These are phyloP conservation scores for Skeletonema marinoi DNA, from an alignment of 108 stramenopile species.

Conservation along the genomic window DNA sequence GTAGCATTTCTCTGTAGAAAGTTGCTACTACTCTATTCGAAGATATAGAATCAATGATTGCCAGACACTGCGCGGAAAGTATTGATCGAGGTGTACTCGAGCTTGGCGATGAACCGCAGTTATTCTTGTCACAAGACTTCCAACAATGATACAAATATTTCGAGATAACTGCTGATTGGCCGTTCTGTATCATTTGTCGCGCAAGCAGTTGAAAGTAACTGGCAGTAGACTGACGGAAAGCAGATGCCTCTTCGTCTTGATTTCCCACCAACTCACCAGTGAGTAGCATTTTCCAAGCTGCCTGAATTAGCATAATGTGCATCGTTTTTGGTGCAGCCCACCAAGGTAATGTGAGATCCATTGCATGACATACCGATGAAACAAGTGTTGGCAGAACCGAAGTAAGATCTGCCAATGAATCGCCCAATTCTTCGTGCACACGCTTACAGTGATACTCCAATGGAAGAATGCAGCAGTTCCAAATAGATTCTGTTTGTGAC, in stretches of 20 bases:
- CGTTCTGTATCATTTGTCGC: conserved; percentile 19
- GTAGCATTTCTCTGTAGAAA: conserved; percentile 21
- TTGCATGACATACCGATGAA: conserved; percentile 40
- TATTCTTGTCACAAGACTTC: background rate
- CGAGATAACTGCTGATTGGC: conserved; percentile 14
- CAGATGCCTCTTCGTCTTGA: background rate
- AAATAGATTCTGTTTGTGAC: background rate
- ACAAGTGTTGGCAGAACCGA: conserved; percentile 34
- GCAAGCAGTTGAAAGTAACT: conserved; percentile 21
- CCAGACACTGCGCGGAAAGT: conserved; percentile 22
- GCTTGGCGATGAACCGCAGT: background rate
- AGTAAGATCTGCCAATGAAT: conserved; percentile 22
- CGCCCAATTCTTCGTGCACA: background rate
- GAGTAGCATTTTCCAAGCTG: conserved; percentile 24
- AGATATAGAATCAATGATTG: conserved; percentile 25
- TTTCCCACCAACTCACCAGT: conserved; percentile 9
- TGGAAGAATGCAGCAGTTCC: conserved; percentile 29
- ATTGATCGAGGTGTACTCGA: conserved; percentile 22
- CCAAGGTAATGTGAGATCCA: conserved; percentile 36
- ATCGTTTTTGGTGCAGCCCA: conserved; percentile 37
- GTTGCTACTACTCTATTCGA: conserved; percentile 34
- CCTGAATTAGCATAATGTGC: conserved; percentile 15
- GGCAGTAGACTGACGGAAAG: background rate
- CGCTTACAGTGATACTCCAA: conserved; percentile 23
- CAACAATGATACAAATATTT: conserved; percentile 17